Base-by-base conservation (phyloP, 805 yeast genomes). In the Scheffersomyces coipomensis region DNA sequence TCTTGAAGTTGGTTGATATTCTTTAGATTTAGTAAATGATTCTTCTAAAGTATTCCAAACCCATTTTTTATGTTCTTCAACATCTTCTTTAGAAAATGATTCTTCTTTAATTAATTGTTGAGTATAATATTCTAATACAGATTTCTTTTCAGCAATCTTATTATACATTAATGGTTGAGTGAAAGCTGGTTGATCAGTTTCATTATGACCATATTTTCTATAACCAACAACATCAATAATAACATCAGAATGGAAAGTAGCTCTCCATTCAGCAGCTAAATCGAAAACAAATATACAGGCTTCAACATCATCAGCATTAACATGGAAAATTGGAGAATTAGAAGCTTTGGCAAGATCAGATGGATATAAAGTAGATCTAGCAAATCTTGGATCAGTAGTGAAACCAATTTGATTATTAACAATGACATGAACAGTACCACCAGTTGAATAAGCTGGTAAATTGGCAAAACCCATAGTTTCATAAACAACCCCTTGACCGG, bases 251-350 rank as follows among this genome's bases (percentile, higher is more conserved):
- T 91, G 91, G 93, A 87, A 93, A 44, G 88, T 83, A 34, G 93
- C 87, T 73, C 99, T 85, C 95, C 96, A 93, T 71, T 93, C 97
- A 44, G 99, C 98, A 49, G 99, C 99, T 65, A 93, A 76, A 67
- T 88, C 85, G 79, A 90, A 90, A 54, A 91, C 82, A 62, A 84
- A 93, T 37, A 88, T 85, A 44, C 85, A 84, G 33, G 95, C 87
- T 74, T 93, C 99, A 49, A 88, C 89, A 62, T 93, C 98, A 67
- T 93, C 98, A 18, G 98, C 97, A 60, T 93, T 93, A 37, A 93
- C 98, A 69, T 93, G 99, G 95, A 93, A 93, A 56, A 93, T 89
- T 47, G 99, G 99, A 18, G 98, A 97, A 62, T 91, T 90, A 66
- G 88, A 86, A 25, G 96, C 75, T 74, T 93, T 93, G 55, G 97